Percentiles rank a stretch among this genome's conserved stretches.
Evolutionary conservation across 108 stramenopile genomes (phyloP).

Genomic region (Aureococcus anophagefferens): DNA sequence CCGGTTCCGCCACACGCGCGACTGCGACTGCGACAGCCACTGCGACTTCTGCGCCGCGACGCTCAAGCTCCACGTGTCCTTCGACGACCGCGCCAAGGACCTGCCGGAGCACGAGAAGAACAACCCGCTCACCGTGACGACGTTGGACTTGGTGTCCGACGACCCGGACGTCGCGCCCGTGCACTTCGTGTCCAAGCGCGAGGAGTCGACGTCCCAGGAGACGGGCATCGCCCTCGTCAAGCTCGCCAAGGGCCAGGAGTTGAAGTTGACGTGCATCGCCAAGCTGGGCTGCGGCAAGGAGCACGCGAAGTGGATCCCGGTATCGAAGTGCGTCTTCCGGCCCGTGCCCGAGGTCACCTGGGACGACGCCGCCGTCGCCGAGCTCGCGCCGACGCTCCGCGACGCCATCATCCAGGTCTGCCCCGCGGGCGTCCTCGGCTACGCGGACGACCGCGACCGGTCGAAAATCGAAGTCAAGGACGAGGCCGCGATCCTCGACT

Average conservation of each 20-base stretch:
- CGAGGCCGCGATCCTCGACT: slow-evolving; percentile 70
- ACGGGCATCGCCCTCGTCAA: slow-evolving; percentile 81
- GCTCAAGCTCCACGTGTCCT: slow-evolving; percentile 32
- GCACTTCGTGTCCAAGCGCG: slow-evolving; percentile 70
- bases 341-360: slow-evolving; percentile 81
- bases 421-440: slow-evolving; percentile 68
- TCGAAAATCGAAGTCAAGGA: slow-evolving; percentile 65
- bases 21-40: slow-evolving; percentile 41
- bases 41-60: slow-evolving; percentile 32
- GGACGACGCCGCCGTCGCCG: slow-evolving; percentile 70
- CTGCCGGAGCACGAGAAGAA: slow-evolving; percentile 1
- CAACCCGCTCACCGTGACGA: slow-evolving; percentile 3
- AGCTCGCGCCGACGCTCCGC: slow-evolving; percentile 75
- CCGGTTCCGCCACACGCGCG: slow-evolving; percentile 2
- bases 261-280: slow-evolving; percentile 84
- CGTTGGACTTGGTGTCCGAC: slow-evolving; percentile 36
- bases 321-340: slow-evolving; percentile 82
- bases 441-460: slow-evolving; percentile 58
- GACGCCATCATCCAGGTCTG: slow-evolving; percentile 73
- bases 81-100: slow-evolving; percentile 2
- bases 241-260: slow-evolving; percentile 79
- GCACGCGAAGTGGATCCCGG: slow-evolving; percentile 97
- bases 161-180: slow-evolving; percentile 58
- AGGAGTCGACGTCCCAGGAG: slow-evolving; percentile 68
- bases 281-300: slow-evolving; percentile 90